phyloP scores from a whole-genome alignment of 805 yeast genomes.

The Tetrapisispora phaffii region DNA sequence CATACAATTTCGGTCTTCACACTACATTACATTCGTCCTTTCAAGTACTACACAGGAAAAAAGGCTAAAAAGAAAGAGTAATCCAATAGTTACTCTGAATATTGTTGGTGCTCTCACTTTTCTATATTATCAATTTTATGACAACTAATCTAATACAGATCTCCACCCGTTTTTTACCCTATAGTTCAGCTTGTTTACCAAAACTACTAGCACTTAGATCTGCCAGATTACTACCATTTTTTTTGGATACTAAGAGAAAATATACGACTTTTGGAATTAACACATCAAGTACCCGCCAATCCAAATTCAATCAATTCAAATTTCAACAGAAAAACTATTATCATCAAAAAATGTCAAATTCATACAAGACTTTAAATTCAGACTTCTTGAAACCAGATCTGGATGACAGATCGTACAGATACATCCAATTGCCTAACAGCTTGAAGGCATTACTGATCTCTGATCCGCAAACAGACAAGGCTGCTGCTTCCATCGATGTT shows the following conservation, averaged over 20 bases:
- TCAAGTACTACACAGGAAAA: too few relatives aligned
- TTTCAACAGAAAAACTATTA: background rate
- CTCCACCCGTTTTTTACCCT: background rate
- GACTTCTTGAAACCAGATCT: conserved; percentile 34
- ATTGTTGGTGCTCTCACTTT: background rate
- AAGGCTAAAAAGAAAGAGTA: too few relatives aligned
- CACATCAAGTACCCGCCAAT: too few relatives aligned
- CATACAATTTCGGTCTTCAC: too few relatives aligned
- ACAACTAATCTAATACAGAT: background rate
- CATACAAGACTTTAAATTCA: conserved; percentile 10
- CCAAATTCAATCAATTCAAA: background rate
- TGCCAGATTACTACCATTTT: background rate
- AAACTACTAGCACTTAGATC: background rate
- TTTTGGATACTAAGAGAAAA: too few relatives aligned
- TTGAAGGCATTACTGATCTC: conserved; percentile 53
- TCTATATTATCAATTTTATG: background rate
- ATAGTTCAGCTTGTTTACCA: background rate
- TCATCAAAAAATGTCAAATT: background rate
- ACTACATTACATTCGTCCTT: too few relatives aligned
- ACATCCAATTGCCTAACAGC: conserved; percentile 48
- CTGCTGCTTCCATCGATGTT: conserved; percentile 74
- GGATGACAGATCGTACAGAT: conserved; percentile 71
- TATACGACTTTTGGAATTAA: background rate
- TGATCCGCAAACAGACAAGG: conserved; percentile 60
- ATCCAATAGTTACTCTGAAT: too few relatives aligned